Evolutionary conservation across 2,329 filamentous ascomycete genomes (phyloP), one percentile per base, ranked within the genome.

Genomic region (Dactylellina drechsleri): DNA sequence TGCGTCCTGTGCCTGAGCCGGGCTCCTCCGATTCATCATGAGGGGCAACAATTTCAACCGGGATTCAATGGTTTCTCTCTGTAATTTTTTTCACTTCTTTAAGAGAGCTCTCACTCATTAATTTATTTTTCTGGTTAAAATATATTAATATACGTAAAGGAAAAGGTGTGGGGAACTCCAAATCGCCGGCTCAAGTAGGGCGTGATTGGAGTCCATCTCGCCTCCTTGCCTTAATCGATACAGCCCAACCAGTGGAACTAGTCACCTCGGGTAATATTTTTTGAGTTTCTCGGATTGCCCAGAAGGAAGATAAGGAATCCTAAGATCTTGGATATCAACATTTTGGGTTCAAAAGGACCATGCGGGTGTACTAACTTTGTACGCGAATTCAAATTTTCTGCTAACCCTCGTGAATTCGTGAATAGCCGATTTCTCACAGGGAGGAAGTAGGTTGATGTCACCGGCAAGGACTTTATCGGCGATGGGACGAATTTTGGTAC

Each of bases 401-500:
- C 31, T 5, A 36, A 36, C 31, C 31, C 31, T 58, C 28, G 54
- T 16, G 54, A 58, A 68, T 54, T 36, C 31, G 56, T 67, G 65
- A 68, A 68, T 68, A 68, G 56, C 65, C 65, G 65, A 23, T 23
- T 23, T 23, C 23, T 23, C 23, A 23, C 23, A 23, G 60, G 41
- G 31, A 16, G 23, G 18, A 36, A 59, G 66, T 54, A 65, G 58
- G 58, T 67, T 68, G 71, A 75, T 68, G 64, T 74, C 70, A 74
- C 70, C 40, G 62, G 70, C 62, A 59, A 52, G 50, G 64, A 47
- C 18, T 47, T 47, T 41, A 41, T 75, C 71, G 71, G 71, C 64
- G 61, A 60, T 75, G 64, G 70, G 59, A 66, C 71, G 71, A 71
- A 56, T 40, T 53, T 60, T 56, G 16, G 31, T 36, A 64, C 43